Base-by-base conservation (phyloP, 495 filamentous ascomycete species). In the Hyaloscypha bicolor region DNA sequence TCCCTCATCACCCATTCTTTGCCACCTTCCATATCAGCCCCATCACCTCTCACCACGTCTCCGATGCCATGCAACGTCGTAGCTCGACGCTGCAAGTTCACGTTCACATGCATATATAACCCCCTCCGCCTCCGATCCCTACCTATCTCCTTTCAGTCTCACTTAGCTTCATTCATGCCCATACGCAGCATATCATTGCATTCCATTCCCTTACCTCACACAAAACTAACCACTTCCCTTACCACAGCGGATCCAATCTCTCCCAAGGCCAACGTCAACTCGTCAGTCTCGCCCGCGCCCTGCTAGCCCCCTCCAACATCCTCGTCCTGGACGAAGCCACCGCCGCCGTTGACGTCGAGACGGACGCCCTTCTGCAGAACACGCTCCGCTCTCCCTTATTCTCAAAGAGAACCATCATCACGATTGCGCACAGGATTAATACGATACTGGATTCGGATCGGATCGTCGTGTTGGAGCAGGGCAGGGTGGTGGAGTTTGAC, bases 241-340 rank as follows among this genome's bases (percentile, higher is more conserved):
- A 25, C 53, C 19, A 48, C 48, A 73, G 71, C 80, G 83, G 88
- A 61, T 88, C 87, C n/a, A 92, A 93, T 71, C 85, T 96, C 63
- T 95, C 93, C 64, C 86, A 93, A 70, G 93, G 93, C 60, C 90
- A 99, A 76, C 89, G 95, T 63, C 95, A 98, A 78, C 87, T 99
- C 66, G 85, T 98, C 48, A 96, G 92, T 56, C 84, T 99, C 60
- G 96, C 96, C 12, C 90, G 96, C 62, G 96, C 96, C 22, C 86
- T 99, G 72, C 83, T 99, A 31, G 93, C 95, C 6, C 94, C 95
- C 29, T 97, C 92, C 76, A 97, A 97, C 77, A 97, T 99, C 73
- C 86, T 99, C 64, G 93, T 99, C 0, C 86, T 98, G 48, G 95
- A 99, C 76, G 96, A 99, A 82, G 96, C 96, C 66, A 99, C 96